Evolutionary conservation across 2,329 filamentous ascomycete genomes (phyloP).

Genomic region (Calonectria leucothoes): DNA sequence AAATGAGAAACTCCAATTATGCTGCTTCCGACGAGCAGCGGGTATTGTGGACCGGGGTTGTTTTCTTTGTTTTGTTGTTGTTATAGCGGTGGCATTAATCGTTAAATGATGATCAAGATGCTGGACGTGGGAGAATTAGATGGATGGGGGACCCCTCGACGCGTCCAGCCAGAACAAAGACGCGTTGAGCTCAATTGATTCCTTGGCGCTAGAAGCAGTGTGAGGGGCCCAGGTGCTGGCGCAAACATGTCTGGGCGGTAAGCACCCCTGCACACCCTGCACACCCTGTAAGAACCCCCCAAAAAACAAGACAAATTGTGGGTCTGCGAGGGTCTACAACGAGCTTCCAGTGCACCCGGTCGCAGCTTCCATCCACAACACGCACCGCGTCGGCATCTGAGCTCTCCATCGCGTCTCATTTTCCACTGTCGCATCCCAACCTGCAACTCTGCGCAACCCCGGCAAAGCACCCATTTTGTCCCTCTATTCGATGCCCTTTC

Average conservation of each 20-base stretch:
- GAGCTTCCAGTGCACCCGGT: not conserved
- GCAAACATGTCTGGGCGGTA: not conserved
- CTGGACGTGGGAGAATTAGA: not conserved
- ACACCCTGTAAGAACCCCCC: not conserved
- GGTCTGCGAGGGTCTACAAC: not conserved
- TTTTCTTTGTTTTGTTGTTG: not conserved
- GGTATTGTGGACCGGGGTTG: not conserved
- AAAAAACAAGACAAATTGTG: not conserved
- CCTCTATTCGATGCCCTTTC: not conserved
- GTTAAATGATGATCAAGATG: not conserved
- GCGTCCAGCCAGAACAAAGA: constrained; percentile 14
- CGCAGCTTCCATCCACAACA: constrained; percentile 30
- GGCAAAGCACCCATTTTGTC: not conserved
- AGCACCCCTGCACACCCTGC: not conserved
- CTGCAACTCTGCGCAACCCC: not conserved
- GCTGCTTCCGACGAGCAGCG: not conserved
- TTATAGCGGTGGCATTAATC: not conserved
- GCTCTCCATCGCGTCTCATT: constrained; percentile 31
- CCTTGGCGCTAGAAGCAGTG: not conserved
- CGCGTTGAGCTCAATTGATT: constrained; percentile 22
- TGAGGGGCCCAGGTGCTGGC: not conserved
- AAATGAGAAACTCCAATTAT: too few relatives aligned
- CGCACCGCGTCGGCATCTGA: constrained; percentile 33
- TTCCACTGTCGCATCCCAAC: constrained; percentile 24
- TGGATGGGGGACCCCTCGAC: constrained; percentile 15